These are phyloP conservation scores for Scedosporium apiospermum DNA, from an alignment of 2,329 filamentous ascomycete genomes.

Conservation along the genomic window DNA sequence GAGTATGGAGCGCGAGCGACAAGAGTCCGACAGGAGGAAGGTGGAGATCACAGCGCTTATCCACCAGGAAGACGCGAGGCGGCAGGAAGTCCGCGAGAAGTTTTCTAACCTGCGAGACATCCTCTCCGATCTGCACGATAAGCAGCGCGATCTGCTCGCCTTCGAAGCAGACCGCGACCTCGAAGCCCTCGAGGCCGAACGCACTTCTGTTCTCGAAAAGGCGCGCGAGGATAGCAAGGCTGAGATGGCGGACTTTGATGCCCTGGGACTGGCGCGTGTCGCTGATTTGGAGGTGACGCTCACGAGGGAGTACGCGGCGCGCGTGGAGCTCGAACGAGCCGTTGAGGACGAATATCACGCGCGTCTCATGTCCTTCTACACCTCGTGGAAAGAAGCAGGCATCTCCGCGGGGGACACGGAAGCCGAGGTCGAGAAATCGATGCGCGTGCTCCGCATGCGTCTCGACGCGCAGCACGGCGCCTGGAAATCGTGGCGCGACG, in stretches of 20 bases:
- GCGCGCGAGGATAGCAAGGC: conserved; percentile 22
- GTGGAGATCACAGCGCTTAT: conserved; percentile 26
- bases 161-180: conserved; percentile 27
- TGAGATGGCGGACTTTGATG: conserved; percentile 20
- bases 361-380: conserved; percentile 18
- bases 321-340: conserved; percentile 28
- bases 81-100: conserved; percentile 21
- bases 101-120: conserved; percentile 26
- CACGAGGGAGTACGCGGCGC: conserved; percentile 28
- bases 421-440: conserved; percentile 19
- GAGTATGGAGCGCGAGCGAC: conserved; percentile 26
- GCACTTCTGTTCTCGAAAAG: conserved; percentile 15
- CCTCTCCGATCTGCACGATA: conserved; percentile 30
- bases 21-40: conserved; percentile 29
- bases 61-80: conserved; percentile 23
- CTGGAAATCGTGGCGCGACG: conserved; percentile 31
- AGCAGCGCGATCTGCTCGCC: conserved; percentile 29
- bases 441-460: conserved; percentile 23
- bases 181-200: conserved; percentile 15
- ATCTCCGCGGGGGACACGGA: conserved; percentile 23
- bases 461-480: conserved; percentile 30
- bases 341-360: conserved; percentile 34
- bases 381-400: conserved; percentile 15
- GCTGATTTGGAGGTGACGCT: conserved; percentile 23
- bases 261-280: conserved; percentile 18